Percentiles rank a stretch among this genome's conserved stretches.
phyloP scores from a whole-genome alignment of 1,284 basidiomycete genomes.

The Boletus semigastroideus region DNA sequence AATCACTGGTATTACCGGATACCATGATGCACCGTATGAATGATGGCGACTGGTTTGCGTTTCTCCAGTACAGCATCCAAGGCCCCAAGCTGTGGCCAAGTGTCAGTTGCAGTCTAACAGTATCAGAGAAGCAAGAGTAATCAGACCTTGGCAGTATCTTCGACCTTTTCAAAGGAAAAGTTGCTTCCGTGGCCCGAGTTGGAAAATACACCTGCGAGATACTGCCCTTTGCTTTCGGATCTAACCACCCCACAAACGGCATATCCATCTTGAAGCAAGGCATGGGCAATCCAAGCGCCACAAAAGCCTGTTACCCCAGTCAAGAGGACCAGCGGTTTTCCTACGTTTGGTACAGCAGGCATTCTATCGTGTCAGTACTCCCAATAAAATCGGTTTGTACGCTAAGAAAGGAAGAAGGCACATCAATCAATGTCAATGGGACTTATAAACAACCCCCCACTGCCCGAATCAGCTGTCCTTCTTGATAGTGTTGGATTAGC shows the following conservation, averaged over 20 bases:
- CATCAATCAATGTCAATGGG: background rate
- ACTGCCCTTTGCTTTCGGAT: background rate
- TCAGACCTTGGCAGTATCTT: constrained; percentile 1
- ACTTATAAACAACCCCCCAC: background rate
- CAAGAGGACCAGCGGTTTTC: background rate
- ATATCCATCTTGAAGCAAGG: constrained; percentile 1
- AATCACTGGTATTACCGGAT: background rate
- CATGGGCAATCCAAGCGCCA: constrained; percentile 2
- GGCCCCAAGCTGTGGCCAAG: background rate
- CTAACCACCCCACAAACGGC: constrained; percentile 2
- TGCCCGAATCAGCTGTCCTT: background rate
- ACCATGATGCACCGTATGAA: background rate
- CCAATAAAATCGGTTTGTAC: background rate
- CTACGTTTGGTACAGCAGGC: background rate
- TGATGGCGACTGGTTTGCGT: background rate
- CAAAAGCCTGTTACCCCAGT: constrained; percentile 2
- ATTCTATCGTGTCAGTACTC: background rate
- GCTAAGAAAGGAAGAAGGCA: background rate
- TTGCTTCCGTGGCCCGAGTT: background rate
- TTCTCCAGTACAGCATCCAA: background rate
- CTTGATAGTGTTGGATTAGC: background rate
- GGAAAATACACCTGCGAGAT: background rate
- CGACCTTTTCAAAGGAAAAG: background rate
- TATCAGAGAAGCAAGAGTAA: background rate
- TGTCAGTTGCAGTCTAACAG: background rate